Evolutionary conservation across 169 alveolate genomes (phyloP).

Genomic region (Babesia divergens): DNA sequence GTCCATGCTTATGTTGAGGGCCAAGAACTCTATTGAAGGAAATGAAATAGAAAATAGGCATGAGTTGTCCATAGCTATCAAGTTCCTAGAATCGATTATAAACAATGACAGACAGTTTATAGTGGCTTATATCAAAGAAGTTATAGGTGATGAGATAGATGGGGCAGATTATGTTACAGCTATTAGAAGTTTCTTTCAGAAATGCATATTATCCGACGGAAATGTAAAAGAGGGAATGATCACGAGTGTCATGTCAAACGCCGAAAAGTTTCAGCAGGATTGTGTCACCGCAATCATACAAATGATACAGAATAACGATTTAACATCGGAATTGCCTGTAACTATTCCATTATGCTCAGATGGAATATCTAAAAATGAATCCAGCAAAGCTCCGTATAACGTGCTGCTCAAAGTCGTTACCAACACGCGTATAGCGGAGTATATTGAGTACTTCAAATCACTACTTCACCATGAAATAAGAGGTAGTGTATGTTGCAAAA

Average conservation of each 20-base stretch:
- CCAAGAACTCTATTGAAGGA: slow-evolving; percentile 18
- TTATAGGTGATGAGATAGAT: background rate
- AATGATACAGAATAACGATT: slow-evolving; percentile 5
- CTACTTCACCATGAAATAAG: background rate
- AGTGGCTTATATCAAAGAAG: background rate
- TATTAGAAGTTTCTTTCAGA: background rate
- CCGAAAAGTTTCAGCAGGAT: slow-evolving; percentile 14
- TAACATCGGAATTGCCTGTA: too few species aligned
- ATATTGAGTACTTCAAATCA: slow-evolving; percentile 31
- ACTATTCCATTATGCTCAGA: too few species aligned
- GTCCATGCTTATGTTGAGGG: background rate
- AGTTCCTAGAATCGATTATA: slow-evolving; percentile 24
- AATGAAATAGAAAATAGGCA: background rate
- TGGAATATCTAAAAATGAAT: too few species aligned
- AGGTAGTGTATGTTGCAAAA: slow-evolving; percentile 2
- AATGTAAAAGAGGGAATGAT: slow-evolving; percentile 33
- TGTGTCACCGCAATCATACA: slow-evolving; percentile 23
- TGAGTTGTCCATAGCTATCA: slow-evolving; percentile 21
- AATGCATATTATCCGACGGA: background rate
- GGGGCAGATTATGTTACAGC: background rate
- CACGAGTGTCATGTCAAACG: background rate
- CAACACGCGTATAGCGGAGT: slow-evolving; percentile 37
- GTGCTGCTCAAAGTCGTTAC: slow-evolving; percentile 36
- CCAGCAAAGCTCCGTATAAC: slow-evolving; percentile 30
- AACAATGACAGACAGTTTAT: slow-evolving; percentile 32